Evolutionary conservation across 1,139 yeast genomes (phyloP), one percentile per base, ranked within the genome.

Genomic region (Blastobotrys illinoisensis): DNA sequence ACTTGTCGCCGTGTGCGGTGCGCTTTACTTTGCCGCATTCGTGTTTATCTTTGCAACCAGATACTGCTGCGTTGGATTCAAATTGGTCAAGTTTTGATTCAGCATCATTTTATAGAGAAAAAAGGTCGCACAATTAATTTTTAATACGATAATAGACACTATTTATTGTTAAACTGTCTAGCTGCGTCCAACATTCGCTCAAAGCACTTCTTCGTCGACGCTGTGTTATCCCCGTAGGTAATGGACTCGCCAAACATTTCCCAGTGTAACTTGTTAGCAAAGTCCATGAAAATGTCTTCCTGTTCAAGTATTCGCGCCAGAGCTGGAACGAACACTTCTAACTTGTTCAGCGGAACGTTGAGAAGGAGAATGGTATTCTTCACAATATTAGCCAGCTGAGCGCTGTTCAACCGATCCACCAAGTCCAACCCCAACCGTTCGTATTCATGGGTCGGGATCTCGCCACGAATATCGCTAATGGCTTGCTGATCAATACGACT

Each of bases 1-100:
- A 18, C 69, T 75, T 62, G 74, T 74, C 19, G 64, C 70, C 2
- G 74, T 74, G 58, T 69, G 72, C 24, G 76, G 78, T 1, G 61
- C 67, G 6, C 60, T 74, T 14, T 70, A 74, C 43, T 59, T 68
- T 1, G 54, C 67, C 1, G 71, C 73, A 0, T 66, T 73, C 0
- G 20, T 64, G 0, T 61, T 67, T 26, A 71, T 73, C 56, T 18
- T 65, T 1, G 43, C 68, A 1, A 67, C 79, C 6, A 66, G 80
- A 54, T 63, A 67, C 49, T 57, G 67, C 23, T 68, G 73, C 45
- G 78, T 72, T 3, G 79, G 78, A 2, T 56, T 62, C 47, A 62
- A 58, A 36, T 18, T 64, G 43, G 53, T 58, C 24, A 59, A 59
- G 43, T 51, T 56, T 32, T 59, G 50, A 18, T 11, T 23, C 2